Percentiles rank a stretch among this genome's conserved stretches.
Evolutionary conservation across 2,329 filamentous ascomycete species (phyloP).

Genomic region (Ophiostoma angusticollis): DNA sequence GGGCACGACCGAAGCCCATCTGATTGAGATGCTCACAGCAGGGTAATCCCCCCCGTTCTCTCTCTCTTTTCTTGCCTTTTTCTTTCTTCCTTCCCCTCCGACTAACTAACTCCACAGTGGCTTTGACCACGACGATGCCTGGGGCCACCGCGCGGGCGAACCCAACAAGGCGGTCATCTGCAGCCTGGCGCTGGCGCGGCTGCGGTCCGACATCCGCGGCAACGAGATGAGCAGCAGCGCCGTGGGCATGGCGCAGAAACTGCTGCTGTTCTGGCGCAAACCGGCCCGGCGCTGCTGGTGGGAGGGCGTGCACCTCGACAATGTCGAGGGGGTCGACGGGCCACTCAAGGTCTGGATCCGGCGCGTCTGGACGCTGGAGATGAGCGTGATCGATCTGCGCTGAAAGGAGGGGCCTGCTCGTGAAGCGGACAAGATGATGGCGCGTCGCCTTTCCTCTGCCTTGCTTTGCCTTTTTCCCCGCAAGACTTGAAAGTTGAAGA

Average conservation of each 20-base stretch:
- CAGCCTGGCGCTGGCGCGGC: constrained; percentile 80
- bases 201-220: constrained; percentile 84
- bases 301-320: constrained; percentile 87
- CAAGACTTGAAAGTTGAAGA: no score
- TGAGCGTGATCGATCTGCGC: constrained; percentile 83
- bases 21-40: constrained; percentile 98
- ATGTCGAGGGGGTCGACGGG: constrained; percentile 81
- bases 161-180: constrained; percentile 98
- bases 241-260: constrained; percentile 96
- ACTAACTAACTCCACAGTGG: constrained; percentile 43
- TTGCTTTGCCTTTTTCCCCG: neutral
- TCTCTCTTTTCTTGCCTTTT: neutral
- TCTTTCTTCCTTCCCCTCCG: neutral
- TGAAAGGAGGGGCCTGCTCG: no score
- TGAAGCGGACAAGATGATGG: no score
- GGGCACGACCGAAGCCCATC: constrained; percentile 91
- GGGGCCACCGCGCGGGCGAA: constrained; percentile 95
- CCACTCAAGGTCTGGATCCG: constrained; percentile 97
- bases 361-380: constrained; percentile 96
- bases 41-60: constrained; percentile 53
- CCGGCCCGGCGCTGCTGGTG: constrained; percentile 95
- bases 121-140: constrained; percentile 88
- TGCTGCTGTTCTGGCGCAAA: constrained; percentile 95
- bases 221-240: constrained; percentile 62
- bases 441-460: no score